Evolutionary conservation across 108 stramenopile genomes (phyloP), one percentile per base, ranked within the genome.

Genomic region (Cyclotella choctawhatcheeana): DNA sequence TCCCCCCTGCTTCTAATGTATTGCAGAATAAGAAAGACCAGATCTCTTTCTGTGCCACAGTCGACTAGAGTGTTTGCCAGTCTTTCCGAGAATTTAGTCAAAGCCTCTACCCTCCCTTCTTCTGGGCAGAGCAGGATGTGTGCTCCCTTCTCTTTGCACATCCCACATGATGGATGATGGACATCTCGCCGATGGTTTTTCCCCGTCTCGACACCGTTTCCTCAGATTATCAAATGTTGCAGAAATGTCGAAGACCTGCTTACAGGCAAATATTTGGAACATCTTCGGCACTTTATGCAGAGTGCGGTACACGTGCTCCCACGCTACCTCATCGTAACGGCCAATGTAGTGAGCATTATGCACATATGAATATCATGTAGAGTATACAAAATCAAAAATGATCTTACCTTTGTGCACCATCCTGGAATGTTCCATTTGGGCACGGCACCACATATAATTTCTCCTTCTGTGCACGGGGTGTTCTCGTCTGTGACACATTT

Each of bases 391-490:
- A 53, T 53, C 65, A 50, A 25, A 20, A 4, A n/a, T n/a, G n/a
- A n/a, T n/a, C n/a, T n/a, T n/a, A n/a, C n/a, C n/a, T n/a, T n/a
- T n/a, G n/a, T n/a, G n/a, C n/a, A n/a, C n/a, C n/a, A n/a, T n/a
- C n/a, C n/a, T n/a, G n/a, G n/a, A n/a, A n/a, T n/a, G n/a, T n/a
- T n/a, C 32, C 50, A 67, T 17, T 25, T 20, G 0, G 22, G 34
- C 10, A 6, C 25, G 0, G 29, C 45, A 5, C 63, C 63, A 30
- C 63, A 64, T 18, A 30, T 64, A 30, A 34, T 45, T 21, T 64
- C 45, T 31, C 63, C 63, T 47, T 45, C 63, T 1, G 63, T 44
- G 27, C 63, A 64, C 2, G 45, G 45, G n/a, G n/a, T n/a, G n/a
- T n/a, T n/a, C n/a, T n/a, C n/a, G n/a, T n/a, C n/a, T n/a, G n/a